Evolutionary conservation across 1,284 basidiomycete species (phyloP), one percentile per base, ranked within the genome.

Genomic region (Cutaneotrichosporon sp.): DNA sequence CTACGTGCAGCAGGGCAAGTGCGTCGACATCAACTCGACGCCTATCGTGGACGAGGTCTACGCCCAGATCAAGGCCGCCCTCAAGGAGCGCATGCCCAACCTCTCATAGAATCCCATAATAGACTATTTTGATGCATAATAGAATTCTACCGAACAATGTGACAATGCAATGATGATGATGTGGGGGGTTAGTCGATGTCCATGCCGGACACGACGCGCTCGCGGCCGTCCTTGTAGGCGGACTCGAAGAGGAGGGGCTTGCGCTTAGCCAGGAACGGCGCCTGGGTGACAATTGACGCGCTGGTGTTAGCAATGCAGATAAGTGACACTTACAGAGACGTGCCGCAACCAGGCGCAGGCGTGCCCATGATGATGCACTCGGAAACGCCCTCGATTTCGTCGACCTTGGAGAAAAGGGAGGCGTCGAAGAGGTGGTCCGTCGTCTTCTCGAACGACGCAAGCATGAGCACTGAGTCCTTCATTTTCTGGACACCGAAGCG

Each of bases 321-420:
- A 30, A 8, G 18, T 18, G 22, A n/a, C 6, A 21, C 51, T 53
- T 53, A 40, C 53, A 96, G 89, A 0, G 93, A 96, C 26, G 96
- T 98, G 32, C 96, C 96, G 74, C 95, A 95, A 69, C 89, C 90
- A 22, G 93, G 89, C 0, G 95, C 93, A n/a, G 95, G 90, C 73
- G 97, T 97, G 38, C 97, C 96, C 92, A 99, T 97, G 78, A 99
- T 99, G 80, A 99, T 99, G 78, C 95, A 97, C 80, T 99, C 97
- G 21, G 94, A 97, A 0, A 99, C 96, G 64, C 97, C 97, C 40
- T 92, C 88, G 65, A 99, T 97, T 63, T 86, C 87, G 76, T 99
- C 97, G 61, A 89, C 93, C 82, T 99, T 98, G 21, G 94, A 93
- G 78, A 90, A 97, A 10, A 97, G 90, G 5, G 97, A 91, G 1